Conservation (phyloP, 345 rosid genomes). For the Anastatica hierochuntica region DNA sequence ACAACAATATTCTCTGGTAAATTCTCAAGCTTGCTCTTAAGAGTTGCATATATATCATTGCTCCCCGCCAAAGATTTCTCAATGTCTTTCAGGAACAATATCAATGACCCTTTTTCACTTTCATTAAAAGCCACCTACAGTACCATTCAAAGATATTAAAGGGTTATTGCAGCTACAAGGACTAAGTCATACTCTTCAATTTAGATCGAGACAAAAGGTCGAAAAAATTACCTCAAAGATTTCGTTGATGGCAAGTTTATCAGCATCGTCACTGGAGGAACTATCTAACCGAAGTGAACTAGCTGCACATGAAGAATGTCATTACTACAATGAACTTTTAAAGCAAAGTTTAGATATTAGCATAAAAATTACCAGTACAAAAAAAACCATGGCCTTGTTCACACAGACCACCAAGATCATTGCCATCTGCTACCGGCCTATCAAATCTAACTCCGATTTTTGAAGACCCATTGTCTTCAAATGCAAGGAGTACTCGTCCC, state of each 20-base stretch:
- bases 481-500: conserved; percentile 86
- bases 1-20: conserved; percentile 61
- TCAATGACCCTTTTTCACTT: conserved; percentile 56
- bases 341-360: background rate
- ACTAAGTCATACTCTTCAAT: background rate
- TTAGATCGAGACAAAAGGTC: background rate
- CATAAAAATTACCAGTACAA: conserved; percentile 53
- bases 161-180: background rate
- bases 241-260: conserved; percentile 73
- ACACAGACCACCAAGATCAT: conserved; percentile 87
- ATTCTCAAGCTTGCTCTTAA: conserved; percentile 69
- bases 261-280: conserved; percentile 71
- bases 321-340: background rate
- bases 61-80: conserved; percentile 57
- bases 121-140: conserved; percentile 59
- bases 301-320: conserved; percentile 35
- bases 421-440: conserved; percentile 74
- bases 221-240: conserved; percentile 57
- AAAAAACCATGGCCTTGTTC: conserved; percentile 89
- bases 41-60: conserved; percentile 47
- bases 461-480: conserved; percentile 79
- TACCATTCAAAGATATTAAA: conserved; percentile 6
- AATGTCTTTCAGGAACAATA: conserved; percentile 76
- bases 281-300: conserved; percentile 73
- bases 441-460: conserved; percentile 96